Evolutionary conservation across 129 eudicot genomes (phyloP).

Genomic region (Helianthus annuus): DNA sequence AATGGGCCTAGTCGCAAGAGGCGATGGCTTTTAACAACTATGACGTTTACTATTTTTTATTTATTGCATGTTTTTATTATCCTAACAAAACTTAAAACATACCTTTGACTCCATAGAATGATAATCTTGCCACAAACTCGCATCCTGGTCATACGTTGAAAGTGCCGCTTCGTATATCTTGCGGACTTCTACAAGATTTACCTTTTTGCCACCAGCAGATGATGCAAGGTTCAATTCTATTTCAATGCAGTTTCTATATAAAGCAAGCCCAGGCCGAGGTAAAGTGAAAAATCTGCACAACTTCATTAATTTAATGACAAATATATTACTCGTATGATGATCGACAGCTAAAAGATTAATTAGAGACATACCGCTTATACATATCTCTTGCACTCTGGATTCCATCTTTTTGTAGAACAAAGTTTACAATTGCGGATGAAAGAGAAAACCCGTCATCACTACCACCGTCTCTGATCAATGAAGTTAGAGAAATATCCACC

Average conservation of each 20-base stretch:
- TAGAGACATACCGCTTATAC: constrained; percentile 65
- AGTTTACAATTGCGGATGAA: constrained; percentile 64
- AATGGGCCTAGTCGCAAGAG: no score
- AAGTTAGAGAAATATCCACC: constrained; percentile 56
- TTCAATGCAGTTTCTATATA: constrained; percentile 70
- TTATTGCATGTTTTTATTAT: not conserved
- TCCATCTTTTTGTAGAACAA: constrained; percentile 57
- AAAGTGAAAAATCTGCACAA: constrained; percentile 66
- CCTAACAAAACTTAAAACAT: not conserved
- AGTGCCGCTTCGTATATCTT: constrained; percentile 82
- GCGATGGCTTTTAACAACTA: no score
- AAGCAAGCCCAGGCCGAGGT: constrained; percentile 81
- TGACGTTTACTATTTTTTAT: no score
- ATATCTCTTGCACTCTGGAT: constrained; percentile 79
- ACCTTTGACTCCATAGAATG: constrained; percentile 81
- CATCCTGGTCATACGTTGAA: constrained; percentile 70
- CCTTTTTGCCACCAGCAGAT: constrained; percentile 46
- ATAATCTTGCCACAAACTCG: constrained; percentile 78
- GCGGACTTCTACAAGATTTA: constrained; percentile 52
- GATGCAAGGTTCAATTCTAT: constrained; percentile 70
- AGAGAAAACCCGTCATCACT: constrained; percentile 74
- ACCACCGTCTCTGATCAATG: constrained; percentile 77
- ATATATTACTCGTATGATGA: constrained; percentile 5
- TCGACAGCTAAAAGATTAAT: constrained; percentile 5
- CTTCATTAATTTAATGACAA: not conserved